A percentile compares a stretch with the other conserved stretches of the same genome.
phyloP scores from a whole-genome alignment of 768 basidiomycete species.

The Suillus lakei region DNA sequence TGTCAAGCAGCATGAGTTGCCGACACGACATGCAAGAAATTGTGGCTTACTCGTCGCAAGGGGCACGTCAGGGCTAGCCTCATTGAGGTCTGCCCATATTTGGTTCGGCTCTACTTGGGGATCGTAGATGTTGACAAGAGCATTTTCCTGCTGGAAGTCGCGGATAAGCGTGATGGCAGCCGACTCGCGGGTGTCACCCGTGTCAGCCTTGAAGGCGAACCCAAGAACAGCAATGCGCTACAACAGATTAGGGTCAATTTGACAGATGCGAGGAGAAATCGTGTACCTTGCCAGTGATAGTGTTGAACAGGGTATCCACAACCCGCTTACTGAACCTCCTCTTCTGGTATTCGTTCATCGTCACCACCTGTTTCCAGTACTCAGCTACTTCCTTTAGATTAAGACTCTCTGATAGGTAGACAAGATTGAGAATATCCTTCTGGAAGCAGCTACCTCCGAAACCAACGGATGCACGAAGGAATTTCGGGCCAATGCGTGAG shows the following conservation, averaged over 20 bases:
- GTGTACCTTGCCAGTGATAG: constrained; percentile 89
- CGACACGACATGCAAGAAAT: constrained; percentile 1
- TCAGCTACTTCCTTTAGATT: constrained; percentile 97
- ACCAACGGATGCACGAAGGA: constrained; percentile 93
- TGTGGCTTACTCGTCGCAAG: constrained; percentile 67
- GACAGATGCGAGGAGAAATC: background rate
- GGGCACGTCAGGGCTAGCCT: constrained; percentile 66
- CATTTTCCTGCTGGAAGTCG: constrained; percentile 91
- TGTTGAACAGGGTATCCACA: constrained; percentile 98
- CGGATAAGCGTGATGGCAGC: constrained; percentile 93
- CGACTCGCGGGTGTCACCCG: constrained; percentile 98
- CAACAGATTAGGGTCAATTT: constrained; percentile 6
- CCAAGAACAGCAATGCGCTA: constrained; percentile 95
- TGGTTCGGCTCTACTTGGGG: constrained; percentile 86
- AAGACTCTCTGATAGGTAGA: constrained; percentile 93
- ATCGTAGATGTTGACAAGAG: constrained; percentile 88
- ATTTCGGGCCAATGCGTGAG: constrained; percentile 90
- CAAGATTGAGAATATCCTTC: constrained; percentile 98
- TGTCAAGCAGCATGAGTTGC: constrained; percentile 3
- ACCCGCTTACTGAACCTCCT: constrained; percentile 93
- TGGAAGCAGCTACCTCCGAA: constrained; percentile 99
- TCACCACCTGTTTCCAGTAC: constrained; percentile 97
- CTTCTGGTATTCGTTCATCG: constrained; percentile 99
- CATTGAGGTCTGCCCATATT: constrained; percentile 82
- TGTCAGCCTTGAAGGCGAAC: constrained; percentile 99